Evolutionary conservation across 768 basidiomycete genomes (phyloP).

Genomic region (Suillus hirtellus): DNA sequence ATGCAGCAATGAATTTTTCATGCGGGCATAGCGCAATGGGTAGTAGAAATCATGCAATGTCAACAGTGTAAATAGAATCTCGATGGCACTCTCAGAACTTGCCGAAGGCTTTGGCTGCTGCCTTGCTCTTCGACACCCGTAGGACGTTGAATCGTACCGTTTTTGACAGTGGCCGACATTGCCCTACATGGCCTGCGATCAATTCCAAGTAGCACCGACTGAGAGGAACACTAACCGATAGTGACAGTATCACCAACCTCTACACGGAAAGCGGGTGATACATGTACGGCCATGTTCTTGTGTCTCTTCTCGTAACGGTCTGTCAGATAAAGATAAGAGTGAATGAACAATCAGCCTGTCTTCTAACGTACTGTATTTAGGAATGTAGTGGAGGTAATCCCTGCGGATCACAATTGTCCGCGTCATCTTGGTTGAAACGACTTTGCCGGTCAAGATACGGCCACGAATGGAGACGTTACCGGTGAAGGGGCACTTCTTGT

Average conservation of each 20-base stretch:
- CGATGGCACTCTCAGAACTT: constrained; percentile 70
- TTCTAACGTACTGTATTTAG: constrained; percentile 87
- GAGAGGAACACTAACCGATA: constrained; percentile 66
- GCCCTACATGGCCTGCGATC: constrained; percentile 51
- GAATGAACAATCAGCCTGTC: constrained; percentile 2
- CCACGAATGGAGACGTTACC: constrained; percentile 97
- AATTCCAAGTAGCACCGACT: constrained; percentile 1
- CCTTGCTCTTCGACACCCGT: constrained; percentile 93
- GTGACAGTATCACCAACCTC: constrained; percentile 93
- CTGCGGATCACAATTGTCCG: constrained; percentile 96
- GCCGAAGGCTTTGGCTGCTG: constrained; percentile 84
- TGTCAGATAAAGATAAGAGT: constrained; percentile 31
- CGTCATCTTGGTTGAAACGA: constrained; percentile 99
- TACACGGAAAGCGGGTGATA: constrained; percentile 98
- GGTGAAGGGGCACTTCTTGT: constrained; percentile 99
- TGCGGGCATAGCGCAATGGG: constrained; percentile 28
- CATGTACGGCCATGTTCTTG: constrained; percentile 97
- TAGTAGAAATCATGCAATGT: constrained; percentile 25
- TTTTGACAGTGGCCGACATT: constrained; percentile 99
- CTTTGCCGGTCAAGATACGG: constrained; percentile 96
- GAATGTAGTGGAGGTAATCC: constrained; percentile 94
- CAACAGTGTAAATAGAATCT: constrained; percentile 19
- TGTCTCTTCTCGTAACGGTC: constrained; percentile 99
- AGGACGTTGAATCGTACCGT: constrained; percentile 99
- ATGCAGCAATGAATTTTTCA: constrained; percentile 25